Evolutionary conservation across 2,329 filamentous ascomycete species (phyloP).

Genomic region (Cladophialophora immunda): DNA sequence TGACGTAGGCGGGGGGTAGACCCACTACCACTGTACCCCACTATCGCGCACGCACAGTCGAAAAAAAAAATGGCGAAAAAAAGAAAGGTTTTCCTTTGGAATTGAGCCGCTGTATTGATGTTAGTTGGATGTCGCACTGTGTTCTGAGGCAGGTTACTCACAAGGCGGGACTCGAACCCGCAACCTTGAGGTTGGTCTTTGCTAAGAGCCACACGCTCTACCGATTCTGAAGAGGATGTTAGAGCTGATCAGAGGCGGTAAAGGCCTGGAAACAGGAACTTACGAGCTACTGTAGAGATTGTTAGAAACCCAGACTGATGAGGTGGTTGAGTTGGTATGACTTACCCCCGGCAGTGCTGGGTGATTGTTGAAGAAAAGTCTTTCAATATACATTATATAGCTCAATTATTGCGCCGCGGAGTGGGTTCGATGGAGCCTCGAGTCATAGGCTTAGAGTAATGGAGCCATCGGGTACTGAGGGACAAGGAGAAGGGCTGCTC

Average conservation of each 20-base stretch:
- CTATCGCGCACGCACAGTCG: too few relatives aligned
- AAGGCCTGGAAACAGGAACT: neutral
- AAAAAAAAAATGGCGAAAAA: neutral
- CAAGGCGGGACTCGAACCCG: conserved; percentile 18
- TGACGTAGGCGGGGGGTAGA: too few relatives aligned
- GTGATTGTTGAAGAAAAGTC: conserved; percentile 1
- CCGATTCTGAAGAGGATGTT: conserved; percentile 55
- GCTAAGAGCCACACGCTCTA: conserved; percentile 61
- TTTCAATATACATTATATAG: neutral
- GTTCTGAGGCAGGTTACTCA: neutral
- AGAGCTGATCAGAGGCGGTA: neutral
- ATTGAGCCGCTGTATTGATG: neutral
- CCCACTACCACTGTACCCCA: too few relatives aligned
- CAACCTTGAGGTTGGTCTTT: conserved; percentile 23
- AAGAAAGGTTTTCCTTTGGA: neutral
- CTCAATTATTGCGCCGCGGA: neutral
- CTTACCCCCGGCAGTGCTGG: conserved; percentile 7
- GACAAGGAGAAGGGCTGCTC: too few relatives aligned
- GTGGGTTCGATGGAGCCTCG: neutral
- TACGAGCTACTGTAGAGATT: conserved; percentile 2
- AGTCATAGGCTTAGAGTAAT: neutral
- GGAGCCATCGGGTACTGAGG: too few relatives aligned
- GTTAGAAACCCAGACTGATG: neutral
- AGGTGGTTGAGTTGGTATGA: neutral
- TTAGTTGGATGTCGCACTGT: neutral